Base-by-base conservation (phyloP, 257 asterid genomes). In the Primulina eburnea region DNA sequence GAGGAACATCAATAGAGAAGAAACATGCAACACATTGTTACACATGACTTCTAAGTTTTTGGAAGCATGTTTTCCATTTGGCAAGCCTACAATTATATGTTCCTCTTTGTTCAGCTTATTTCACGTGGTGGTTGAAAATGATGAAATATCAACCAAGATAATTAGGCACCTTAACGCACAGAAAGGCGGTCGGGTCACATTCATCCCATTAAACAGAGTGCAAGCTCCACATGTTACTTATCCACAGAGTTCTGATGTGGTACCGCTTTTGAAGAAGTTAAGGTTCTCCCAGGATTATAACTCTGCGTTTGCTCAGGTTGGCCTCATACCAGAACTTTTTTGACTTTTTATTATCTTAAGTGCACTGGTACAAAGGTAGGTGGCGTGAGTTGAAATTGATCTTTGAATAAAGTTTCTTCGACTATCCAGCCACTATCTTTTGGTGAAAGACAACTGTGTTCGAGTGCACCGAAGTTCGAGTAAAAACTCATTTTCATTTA, bases 151-250 rank as follows among this genome's bases (percentile, higher is more conserved):
- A 67, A 91, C 97, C 70, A 79, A 82, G 63, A 94, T 94, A 63
- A 94, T 94, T 76, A 82, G 90, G 74, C 97, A 94, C 76, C 96
- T 94, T 71, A 94, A 91, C 77, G 89, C 95, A 58, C 96, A 82
- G 79, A 94, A 89, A 83, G 99, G 99, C 70, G 99, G 99, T 55
- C 87, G 99, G 64, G 99, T 91, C 64, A 94, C 99, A 71, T 94
- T 94, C 68, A 94, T 94, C 70, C 99, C 99, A 63, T 76, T 94
- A 86, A 94, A 94, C 85, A 85, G 99, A 85, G 97, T 94, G 84
- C 85, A 77, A 76, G 84, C 91, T 75, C 96, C 96, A 69, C 79
- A 62, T 6, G 92, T 88, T 73, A 67, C 82, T 69, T 91, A 91
- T 86, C 99, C 97, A 59, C 86, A 86, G 87, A 83, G 84, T 75